Evolutionary conservation across 495 filamentous ascomycete species (phyloP).

Genomic region (Schizothecium vesticola): DNA sequence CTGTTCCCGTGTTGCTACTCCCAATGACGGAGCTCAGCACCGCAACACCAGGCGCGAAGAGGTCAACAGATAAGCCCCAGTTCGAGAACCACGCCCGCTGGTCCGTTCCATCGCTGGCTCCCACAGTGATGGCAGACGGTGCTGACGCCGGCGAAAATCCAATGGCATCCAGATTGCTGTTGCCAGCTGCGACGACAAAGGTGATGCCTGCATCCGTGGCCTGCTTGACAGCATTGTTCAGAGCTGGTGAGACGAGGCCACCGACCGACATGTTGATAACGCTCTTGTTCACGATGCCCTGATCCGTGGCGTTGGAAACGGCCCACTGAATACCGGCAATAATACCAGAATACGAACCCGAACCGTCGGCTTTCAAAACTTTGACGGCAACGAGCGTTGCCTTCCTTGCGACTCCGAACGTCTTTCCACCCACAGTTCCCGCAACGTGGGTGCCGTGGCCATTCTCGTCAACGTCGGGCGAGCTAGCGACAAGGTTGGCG

Average conservation of each 20-base stretch:
- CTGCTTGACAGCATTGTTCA: conserved; percentile 47
- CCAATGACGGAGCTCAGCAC: conserved; percentile 30
- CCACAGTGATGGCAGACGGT: conserved; percentile 51
- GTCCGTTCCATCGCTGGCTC: conserved; percentile 44
- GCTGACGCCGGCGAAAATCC: conserved; percentile 52
- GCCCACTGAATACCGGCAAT: conserved; percentile 54
- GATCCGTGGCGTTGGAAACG: conserved; percentile 38
- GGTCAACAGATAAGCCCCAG: conserved; percentile 53
- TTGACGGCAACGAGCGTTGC: conserved; percentile 61
- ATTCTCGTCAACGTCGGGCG: conserved; percentile 41
- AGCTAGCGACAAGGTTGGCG: conserved; percentile 47
- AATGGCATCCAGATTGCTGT: conserved; percentile 35
- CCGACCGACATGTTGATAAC: conserved; percentile 53
- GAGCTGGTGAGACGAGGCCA: conserved; percentile 46
- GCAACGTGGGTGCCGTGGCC: conserved; percentile 65
- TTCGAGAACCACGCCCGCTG: conserved; percentile 52
- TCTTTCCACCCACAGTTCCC: conserved; percentile 53
- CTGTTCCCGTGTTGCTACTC: conserved; percentile 29
- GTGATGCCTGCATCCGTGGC: conserved; percentile 45
- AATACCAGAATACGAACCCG: conserved; percentile 40
- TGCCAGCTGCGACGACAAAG: conserved; percentile 51
- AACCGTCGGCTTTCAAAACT: conserved; percentile 46
- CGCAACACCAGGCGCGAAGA: conserved; percentile 53
- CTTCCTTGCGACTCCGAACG: conserved; percentile 61
- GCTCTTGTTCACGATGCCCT: conserved; percentile 30